Evolutionary conservation across 306 rosid species (phyloP).

Genomic region (Luffa acutangula): DNA sequence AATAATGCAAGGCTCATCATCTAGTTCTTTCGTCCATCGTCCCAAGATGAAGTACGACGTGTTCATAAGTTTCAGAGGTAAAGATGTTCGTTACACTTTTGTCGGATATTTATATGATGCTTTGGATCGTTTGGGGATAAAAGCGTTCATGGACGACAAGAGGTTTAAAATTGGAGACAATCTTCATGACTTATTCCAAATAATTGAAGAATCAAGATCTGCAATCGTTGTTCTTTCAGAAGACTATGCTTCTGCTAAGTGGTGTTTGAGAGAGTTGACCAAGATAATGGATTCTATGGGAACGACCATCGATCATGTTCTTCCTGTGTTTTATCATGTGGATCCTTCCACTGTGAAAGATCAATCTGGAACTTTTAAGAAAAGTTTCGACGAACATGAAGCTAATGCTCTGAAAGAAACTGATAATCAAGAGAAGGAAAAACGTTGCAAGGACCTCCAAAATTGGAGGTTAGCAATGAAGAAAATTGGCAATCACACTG

Average conservation of each 20-base stretch:
- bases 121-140: not conserved
- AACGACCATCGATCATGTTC: not conserved
- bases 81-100: not conserved
- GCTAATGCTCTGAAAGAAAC: not conserved
- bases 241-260: not conserved
- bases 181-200: not conserved
- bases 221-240: not conserved
- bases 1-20: not conserved
- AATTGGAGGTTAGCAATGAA: not conserved
- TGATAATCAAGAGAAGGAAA: not conserved
- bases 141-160: not conserved
- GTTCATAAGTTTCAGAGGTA: not conserved
- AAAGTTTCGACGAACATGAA: not conserved
- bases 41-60: not conserved
- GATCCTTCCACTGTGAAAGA: not conserved
- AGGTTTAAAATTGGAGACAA: not conserved
- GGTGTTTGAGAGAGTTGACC: not conserved
- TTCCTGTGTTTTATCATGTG: not conserved
- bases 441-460: not conserved
- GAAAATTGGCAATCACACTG: not conserved
- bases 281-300: not conserved
- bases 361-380: not conserved
- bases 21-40: not conserved
- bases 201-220: not conserved
- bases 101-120: not conserved